These are phyloP conservation scores for Madurella mycetomatis DNA, from an alignment of 2,329 filamentous ascomycete genomes.

Conservation along the genomic window DNA sequence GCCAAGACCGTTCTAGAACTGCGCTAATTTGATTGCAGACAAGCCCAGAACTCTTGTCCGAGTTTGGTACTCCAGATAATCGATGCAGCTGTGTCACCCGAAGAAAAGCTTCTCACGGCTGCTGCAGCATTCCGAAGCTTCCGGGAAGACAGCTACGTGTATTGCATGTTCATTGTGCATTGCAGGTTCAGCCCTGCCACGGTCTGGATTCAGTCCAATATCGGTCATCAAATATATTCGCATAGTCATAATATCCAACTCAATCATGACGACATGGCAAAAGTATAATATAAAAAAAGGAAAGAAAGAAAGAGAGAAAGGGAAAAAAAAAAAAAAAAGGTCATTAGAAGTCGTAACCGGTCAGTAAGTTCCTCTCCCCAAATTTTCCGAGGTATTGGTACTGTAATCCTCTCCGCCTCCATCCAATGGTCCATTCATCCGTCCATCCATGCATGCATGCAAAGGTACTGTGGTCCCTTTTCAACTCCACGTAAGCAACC, in stretches of 20 bases:
- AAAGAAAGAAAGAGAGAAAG: constrained; percentile 9
- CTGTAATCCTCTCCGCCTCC: constrained; percentile 3
- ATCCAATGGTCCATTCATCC: not conserved
- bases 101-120: too few species aligned
- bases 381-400: not conserved
- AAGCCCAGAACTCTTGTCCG: too few species aligned
- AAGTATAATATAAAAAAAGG: not conserved
- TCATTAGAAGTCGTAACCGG: constrained; percentile 22
- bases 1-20: too few species aligned
- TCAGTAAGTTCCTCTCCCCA: constrained; percentile 10
- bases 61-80: too few species aligned
- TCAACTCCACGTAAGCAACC: not conserved
- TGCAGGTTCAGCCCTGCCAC: too few species aligned
- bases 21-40: too few species aligned
- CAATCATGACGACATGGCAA: not conserved
- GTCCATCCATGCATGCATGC: not conserved
- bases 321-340: constrained; percentile 10
- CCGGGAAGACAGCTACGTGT: too few species aligned
- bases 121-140: too few species aligned
- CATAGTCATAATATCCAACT: not conserved
- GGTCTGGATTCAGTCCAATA: too few species aligned
- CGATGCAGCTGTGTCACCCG: too few species aligned
- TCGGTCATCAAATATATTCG: not conserved
- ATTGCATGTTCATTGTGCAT: too few species aligned
- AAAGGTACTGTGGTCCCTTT: too few species aligned